A percentile compares a stretch with the other conserved stretches of the same genome.
Evolutionary conservation across 768 basidiomycete species (phyloP).

Genomic region (Lactarius tabidus): DNA sequence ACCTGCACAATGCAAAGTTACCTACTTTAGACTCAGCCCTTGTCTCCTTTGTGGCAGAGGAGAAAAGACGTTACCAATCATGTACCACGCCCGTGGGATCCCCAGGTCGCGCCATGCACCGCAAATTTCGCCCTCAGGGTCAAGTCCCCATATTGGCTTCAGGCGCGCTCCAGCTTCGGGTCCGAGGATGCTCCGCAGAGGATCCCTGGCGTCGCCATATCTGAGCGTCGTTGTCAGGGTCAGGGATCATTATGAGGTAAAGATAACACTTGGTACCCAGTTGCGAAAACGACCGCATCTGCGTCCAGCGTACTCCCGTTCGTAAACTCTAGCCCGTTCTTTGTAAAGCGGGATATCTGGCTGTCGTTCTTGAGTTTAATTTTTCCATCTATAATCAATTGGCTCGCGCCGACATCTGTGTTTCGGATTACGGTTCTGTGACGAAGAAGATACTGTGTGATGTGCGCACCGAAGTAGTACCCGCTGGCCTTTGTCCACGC

Average conservation of each 20-base stretch:
- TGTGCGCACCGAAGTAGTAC: conserved; percentile 56
- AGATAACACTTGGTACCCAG: conserved; percentile 36
- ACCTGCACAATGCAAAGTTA: conserved; percentile 57
- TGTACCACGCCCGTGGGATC: conserved; percentile 50
- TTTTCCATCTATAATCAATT: conserved; percentile 42
- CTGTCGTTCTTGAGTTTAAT: conserved; percentile 46
- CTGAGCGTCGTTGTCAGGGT: conserved; percentile 29
- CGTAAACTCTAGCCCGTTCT: conserved; percentile 39
- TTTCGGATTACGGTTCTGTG: neutral
- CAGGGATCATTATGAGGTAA: neutral
- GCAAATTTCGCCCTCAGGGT: conserved; percentile 58
- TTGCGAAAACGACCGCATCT: conserved; percentile 49
- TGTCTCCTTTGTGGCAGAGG: neutral
- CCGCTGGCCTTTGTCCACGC: conserved; percentile 49
- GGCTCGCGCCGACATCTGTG: conserved; percentile 40
- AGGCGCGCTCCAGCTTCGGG: conserved; percentile 43
- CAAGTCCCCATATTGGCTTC: conserved; percentile 59
- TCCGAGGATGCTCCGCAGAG: conserved; percentile 44
- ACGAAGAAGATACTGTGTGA: neutral
- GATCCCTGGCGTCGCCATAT: conserved; percentile 41
- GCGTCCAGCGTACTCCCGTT: conserved; percentile 42
- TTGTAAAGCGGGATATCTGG: conserved; percentile 40
- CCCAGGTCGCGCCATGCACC: conserved; percentile 50
- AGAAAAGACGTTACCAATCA: conserved; percentile 45
- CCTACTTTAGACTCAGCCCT: conserved; percentile 32